A percentile compares a stretch with the other conserved stretches of the same genome.
Evolutionary conservation across 306 rosid species (phyloP).

Genomic region (Inga laurina): DNA sequence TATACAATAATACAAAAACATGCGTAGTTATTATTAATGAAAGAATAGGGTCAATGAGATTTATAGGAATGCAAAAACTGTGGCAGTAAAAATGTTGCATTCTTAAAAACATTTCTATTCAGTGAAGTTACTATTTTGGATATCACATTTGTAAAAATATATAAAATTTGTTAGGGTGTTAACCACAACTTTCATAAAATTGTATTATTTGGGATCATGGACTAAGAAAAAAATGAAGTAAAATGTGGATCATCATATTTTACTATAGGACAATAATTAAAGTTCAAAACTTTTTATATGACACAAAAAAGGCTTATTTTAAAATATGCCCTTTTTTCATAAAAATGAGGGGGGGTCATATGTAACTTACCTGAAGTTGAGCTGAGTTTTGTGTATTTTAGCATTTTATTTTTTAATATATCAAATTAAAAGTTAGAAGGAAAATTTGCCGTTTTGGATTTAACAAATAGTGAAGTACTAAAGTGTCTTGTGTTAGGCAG

Average conservation of each 20-base stretch:
- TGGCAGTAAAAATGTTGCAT: neutral
- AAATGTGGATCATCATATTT: neutral
- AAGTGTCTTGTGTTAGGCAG: slow-evolving; percentile 6
- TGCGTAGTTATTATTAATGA: neutral
- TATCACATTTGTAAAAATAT: neutral
- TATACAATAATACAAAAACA: neutral
- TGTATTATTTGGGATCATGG: neutral
- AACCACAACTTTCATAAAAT: neutral
- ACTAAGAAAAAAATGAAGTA: neutral
- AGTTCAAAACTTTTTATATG: neutral
- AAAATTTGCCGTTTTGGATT: neutral
- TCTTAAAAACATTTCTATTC: neutral
- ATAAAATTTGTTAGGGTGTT: neutral
- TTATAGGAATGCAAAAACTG: neutral
- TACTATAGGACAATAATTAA: neutral
- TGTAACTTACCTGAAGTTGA: no score
- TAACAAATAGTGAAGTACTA: neutral
- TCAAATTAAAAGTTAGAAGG: neutral
- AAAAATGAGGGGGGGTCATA: no score
- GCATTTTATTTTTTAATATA: no score
- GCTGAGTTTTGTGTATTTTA: no score
- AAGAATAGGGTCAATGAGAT: neutral
- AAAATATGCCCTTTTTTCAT: no score
- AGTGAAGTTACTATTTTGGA: neutral
- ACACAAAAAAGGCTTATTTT: no score